These are phyloP conservation scores for Tetrahymena elliotti DNA, from an alignment of 73 alveolate genomes.

Conservation along the genomic window DNA sequence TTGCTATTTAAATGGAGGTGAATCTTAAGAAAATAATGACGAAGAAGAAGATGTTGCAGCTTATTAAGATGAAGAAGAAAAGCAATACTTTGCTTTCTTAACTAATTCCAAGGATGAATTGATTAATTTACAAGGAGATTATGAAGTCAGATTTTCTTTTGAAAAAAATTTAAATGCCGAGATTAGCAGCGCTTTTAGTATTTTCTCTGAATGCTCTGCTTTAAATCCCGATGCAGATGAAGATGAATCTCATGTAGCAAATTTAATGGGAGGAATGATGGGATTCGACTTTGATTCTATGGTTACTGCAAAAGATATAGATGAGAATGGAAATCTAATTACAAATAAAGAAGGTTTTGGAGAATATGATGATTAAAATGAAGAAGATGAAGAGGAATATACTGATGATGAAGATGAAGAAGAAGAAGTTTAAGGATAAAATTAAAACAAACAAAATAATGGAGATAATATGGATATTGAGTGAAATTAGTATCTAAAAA, in stretches of 20 bases:
- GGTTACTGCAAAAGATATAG: neutral
- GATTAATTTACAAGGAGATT: neutral
- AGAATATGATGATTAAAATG: neutral
- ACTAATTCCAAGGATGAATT: neutral
- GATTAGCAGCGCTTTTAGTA: neutral
- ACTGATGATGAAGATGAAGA: neutral
- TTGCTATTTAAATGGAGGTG: neutral
- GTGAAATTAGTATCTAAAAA: neutral
- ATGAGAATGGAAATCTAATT: neutral
- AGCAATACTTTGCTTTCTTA: neutral
- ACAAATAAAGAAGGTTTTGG: neutral
- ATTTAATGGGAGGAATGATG: neutral
- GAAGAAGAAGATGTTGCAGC: neutral
- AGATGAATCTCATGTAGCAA: neutral
- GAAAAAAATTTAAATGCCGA: neutral
- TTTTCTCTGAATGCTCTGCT: neutral
- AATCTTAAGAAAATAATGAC: neutral
- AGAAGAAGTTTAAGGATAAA: neutral
- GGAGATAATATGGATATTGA: neutral
- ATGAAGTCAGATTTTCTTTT: neutral
- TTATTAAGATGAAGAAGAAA: neutral
- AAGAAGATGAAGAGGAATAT: neutral
- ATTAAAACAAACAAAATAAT: neutral
- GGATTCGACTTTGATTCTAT: neutral
- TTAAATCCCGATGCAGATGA: neutral